These are phyloP conservation scores for Russula emetica DNA, from an alignment of 768 basidiomycete species.

Conservation along the genomic window DNA sequence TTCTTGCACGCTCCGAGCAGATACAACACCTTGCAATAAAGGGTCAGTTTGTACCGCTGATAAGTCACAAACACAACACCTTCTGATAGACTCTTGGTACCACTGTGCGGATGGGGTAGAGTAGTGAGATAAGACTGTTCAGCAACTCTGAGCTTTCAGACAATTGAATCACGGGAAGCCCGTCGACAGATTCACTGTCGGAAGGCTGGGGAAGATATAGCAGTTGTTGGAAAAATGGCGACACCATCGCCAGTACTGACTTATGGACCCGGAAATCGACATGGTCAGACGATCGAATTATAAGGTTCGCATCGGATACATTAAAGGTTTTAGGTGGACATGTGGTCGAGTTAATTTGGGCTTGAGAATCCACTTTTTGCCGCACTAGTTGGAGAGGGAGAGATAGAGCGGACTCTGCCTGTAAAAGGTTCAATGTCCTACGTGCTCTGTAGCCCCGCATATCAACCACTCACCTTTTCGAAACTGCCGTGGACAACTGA, in stretches of 20 bases:
- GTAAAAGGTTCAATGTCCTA: neutral
- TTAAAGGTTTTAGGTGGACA: neutral
- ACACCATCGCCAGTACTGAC: neutral
- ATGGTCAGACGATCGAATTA: neutral
- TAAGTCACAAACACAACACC: conserved; percentile 14
- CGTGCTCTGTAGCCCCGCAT: neutral
- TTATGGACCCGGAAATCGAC: neutral
- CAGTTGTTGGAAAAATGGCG: neutral
- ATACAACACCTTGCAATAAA: neutral
- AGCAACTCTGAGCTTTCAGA: conserved; percentile 11
- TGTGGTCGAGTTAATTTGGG: neutral
- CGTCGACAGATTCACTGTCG: neutral
- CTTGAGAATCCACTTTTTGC: neutral
- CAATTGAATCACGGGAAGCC: conserved; percentile 1
- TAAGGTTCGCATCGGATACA: neutral
- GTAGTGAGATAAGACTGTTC: conserved; percentile 11
- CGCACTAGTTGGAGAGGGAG: neutral
- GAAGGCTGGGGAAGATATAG: neutral
- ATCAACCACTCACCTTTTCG: neutral
- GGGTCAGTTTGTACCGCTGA: neutral
- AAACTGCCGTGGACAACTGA: neutral
- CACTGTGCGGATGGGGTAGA: conserved; percentile 7
- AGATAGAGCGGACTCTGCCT: conserved; percentile 6
- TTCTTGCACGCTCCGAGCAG: neutral
- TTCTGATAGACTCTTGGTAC: conserved; percentile 2